Percentiles rank a stretch among this genome's conserved stretches.
Conservation (phyloP, 352 stramenopile genomes). For the Phytophthora pini region DNA sequence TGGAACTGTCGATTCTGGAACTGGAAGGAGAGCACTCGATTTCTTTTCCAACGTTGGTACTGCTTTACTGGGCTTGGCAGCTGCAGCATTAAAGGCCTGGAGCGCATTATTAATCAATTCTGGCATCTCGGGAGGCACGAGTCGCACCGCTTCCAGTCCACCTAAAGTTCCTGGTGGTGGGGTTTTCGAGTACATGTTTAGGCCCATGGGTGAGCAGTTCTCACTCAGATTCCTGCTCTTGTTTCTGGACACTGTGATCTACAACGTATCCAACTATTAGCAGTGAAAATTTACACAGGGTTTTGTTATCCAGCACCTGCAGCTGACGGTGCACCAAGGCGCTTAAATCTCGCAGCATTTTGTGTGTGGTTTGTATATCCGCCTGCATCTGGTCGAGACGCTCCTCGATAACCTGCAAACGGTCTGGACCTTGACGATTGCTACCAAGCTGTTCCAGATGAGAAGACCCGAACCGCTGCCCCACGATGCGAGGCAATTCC, state of each 20-base stretch:
- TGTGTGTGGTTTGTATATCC: constrained; percentile 49
- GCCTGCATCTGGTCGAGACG: constrained; percentile 51
- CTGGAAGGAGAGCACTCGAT: constrained; percentile 4
- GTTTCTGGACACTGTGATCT: constrained; percentile 36
- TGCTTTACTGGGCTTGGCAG: not conserved
- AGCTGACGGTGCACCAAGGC: constrained; percentile 55
- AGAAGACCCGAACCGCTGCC: constrained; percentile 13
- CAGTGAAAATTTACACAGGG: not conserved
- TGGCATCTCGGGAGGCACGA: constrained; percentile 29
- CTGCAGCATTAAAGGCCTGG: constrained; percentile 13
- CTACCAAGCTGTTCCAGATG: not conserved
- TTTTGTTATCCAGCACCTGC: constrained; percentile 30
- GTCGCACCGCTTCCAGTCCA: constrained; percentile 26
- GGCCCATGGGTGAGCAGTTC: constrained; percentile 33
- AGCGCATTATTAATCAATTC: constrained; percentile 13
- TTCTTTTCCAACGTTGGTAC: constrained; percentile 15
- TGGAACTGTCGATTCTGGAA: constrained; percentile 1
- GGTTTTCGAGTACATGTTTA: constrained; percentile 13
- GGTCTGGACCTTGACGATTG: constrained; percentile 5
- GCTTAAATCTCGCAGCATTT: constrained; percentile 61
- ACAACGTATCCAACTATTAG: not conserved
- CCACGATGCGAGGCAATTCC: constrained; percentile 20
- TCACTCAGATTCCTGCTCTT: constrained; percentile 49
- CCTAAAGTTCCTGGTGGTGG: constrained; percentile 10
- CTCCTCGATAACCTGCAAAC: constrained; percentile 39